A percentile compares a stretch with the other conserved stretches of the same genome.
These are phyloP conservation scores for Alternaria brassicae DNA, from an alignment of 2,329 filamentous ascomycete species.

Conservation along the genomic window DNA sequence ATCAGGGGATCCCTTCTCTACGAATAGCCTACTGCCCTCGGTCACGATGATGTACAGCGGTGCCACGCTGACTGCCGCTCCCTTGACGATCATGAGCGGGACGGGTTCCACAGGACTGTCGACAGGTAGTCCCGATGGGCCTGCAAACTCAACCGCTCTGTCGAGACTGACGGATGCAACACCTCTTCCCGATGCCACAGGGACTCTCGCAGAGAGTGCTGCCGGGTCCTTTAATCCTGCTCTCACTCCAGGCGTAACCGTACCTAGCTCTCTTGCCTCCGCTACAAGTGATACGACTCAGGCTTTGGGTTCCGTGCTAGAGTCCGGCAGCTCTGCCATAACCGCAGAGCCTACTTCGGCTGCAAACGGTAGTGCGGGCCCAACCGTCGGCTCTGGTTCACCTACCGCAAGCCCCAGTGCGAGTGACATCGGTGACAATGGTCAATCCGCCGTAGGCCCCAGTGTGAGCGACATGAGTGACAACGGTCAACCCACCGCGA, in stretches of 20 bases:
- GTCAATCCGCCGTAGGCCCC: background rate
- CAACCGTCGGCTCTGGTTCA: background rate
- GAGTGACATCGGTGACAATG: background rate
- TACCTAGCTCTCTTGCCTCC: background rate
- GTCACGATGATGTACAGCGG: slow-evolving; percentile 4
- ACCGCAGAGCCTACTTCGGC: background rate
- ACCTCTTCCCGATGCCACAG: background rate
- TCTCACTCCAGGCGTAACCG: background rate
- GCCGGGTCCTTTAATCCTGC: background rate
- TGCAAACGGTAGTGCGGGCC: background rate
- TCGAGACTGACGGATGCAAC: background rate
- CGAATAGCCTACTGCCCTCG: background rate
- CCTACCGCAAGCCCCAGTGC: background rate
- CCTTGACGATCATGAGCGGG: background rate
- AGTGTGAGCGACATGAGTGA: background rate
- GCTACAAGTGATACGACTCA: background rate
- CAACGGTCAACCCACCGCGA: background rate
- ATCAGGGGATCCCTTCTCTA: background rate
- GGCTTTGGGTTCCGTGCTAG: background rate
- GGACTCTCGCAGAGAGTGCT: background rate
- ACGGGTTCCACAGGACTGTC: background rate
- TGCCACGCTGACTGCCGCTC: slow-evolving; percentile 1
- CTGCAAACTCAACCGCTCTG: background rate
- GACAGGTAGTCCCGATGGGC: background rate
- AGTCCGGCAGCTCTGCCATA: background rate